Conservation (phyloP, 768 basidiomycete species). For the Tylopilus vinaceipallidus region DNA sequence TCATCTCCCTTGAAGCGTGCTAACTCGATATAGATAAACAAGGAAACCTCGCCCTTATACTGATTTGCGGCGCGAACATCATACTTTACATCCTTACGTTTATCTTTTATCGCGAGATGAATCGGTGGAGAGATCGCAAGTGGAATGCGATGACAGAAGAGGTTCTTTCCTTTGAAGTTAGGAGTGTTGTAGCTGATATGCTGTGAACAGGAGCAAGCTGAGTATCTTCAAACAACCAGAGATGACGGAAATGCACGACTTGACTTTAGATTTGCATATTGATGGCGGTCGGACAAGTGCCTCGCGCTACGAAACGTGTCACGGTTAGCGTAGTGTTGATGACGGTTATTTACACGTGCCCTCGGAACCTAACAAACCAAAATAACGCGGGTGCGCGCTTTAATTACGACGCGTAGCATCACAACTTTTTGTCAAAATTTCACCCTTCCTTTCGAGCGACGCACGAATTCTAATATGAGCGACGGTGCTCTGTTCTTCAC, state of each 20-base stretch:
- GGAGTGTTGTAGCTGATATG: background rate
- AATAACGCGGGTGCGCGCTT: slow-evolving; percentile 23
- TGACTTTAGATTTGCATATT: slow-evolving; percentile 63
- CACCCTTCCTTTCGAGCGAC: background rate
- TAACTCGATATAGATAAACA: slow-evolving; percentile 44
- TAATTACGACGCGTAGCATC: slow-evolving; percentile 4
- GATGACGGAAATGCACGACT: slow-evolving; percentile 57
- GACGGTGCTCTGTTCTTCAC: slow-evolving; percentile 52
- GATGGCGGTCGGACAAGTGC: background rate
- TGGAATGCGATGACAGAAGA: slow-evolving; percentile 52
- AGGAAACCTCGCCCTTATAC: slow-evolving; percentile 56
- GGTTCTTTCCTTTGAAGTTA: slow-evolving; percentile 30
- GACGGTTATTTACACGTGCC: slow-evolving; percentile 8
- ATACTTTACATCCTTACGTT: slow-evolving; percentile 33
- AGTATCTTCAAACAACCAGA: slow-evolving; percentile 57
- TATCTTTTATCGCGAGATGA: slow-evolving; percentile 54
- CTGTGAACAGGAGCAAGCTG: slow-evolving; percentile 43
- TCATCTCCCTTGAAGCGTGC: background rate
- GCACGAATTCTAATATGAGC: slow-evolving; percentile 11
- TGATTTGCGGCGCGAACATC: slow-evolving; percentile 51
- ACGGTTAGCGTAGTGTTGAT: too few relatives aligned
- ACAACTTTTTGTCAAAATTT: background rate
- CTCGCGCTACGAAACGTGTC: too few relatives aligned
- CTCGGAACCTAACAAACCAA: slow-evolving; percentile 20
- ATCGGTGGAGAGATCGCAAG: slow-evolving; percentile 44